phyloP scores from a whole-genome alignment of 208 protist species.

The Endotrypanum monterogeii region DNA sequence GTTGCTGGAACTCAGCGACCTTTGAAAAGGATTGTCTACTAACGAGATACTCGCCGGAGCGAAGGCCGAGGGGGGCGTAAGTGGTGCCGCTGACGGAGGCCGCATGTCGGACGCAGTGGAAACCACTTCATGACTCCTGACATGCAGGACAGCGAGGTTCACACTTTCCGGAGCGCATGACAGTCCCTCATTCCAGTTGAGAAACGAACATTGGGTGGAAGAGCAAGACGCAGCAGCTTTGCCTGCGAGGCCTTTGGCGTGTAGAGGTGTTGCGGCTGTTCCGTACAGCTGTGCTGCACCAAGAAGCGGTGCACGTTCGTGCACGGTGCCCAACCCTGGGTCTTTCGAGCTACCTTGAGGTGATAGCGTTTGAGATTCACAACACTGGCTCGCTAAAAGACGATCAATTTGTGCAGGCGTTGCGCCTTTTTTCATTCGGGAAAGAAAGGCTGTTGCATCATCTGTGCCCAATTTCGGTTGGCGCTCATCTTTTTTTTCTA shows the following conservation, averaged over 20 bases:
- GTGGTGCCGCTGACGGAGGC: background rate
- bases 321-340: background rate
- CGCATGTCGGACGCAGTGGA: background rate
- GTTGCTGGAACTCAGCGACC: background rate
- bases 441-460: background rate
- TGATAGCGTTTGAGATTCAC: background rate
- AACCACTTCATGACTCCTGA: background rate
- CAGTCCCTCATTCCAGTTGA: background rate
- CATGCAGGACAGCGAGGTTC: background rate
- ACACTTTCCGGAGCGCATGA: conserved; percentile 4
- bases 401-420: background rate
- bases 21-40: background rate
- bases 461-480: background rate
- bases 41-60: background rate
- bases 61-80: background rate
- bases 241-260: background rate
- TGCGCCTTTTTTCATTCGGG: background rate
- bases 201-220: background rate
- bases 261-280: background rate
- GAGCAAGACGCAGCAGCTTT: background rate
- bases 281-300: background rate
- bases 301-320: background rate
- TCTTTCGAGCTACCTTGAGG: background rate
- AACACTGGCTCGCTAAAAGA: background rate
- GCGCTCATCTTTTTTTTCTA: background rate